Evolutionary conservation across 176 grass and related monocot genomes (phyloP), one percentile per base, ranked within the genome.

Genomic region (Carex pumila): DNA sequence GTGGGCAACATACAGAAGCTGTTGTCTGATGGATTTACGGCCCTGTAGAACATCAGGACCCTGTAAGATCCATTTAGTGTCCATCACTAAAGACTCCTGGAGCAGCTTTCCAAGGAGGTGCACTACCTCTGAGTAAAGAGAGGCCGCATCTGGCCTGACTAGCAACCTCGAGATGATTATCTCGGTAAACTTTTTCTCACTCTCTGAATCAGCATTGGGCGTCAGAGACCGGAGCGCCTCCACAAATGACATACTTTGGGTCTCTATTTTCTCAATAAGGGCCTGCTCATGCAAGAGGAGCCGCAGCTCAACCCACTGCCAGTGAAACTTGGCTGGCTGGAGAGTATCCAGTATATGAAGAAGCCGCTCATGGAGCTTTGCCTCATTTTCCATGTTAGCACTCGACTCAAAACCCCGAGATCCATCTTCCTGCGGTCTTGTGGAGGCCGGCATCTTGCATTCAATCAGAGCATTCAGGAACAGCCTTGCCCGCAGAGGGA

Each of bases 251-350:
- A 93, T 89, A 50, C 87, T 94, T 19, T 87, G 85, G 12, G 60
- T 90, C 85, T 62, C 73, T 34, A 95, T 79, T 94, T 99, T 99
- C 90, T 99, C 97, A 81, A 89, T 88, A 79, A 99, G 88, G 86
- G 93, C 91, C 54, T 96, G 97, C 85, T 99, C 97, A 89, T 96
- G 91, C 88, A 99, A 92, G 88, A 99, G 97, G 79, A 99, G 88
- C 64, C 93, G 90, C 88, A 99, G 91, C 79, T 99, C 91, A 79
- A 99, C 91, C 97, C 97, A 99, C 73, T 99, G 97, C 97, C 97
- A 99, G 87, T 96, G 97, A 61, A 99, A 99, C 55, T 96, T 99
- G 71, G 97, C 97, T 80, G 97, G 91, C 80, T 99, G 97, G 19
- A 99, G 85, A 59, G 88, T 90, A 88, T 99, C 93, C 21, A 99